These are phyloP conservation scores for Cyclotella cryptica DNA, from an alignment of 108 stramenopile genomes.

Conservation along the genomic window DNA sequence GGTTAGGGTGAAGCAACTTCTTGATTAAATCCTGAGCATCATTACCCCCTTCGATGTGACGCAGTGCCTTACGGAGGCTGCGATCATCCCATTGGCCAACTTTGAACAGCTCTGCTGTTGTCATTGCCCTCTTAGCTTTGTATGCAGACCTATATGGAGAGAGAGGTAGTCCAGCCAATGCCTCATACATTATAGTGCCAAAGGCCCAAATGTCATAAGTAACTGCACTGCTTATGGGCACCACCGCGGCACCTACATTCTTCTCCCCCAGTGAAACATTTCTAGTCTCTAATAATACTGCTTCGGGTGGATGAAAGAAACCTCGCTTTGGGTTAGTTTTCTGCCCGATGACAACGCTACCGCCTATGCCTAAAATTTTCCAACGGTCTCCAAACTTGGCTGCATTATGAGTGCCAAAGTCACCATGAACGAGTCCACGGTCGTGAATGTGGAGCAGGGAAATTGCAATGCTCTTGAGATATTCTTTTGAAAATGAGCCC, in stretches of 20 bases:
- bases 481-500: constrained; percentile 71
- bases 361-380: constrained; percentile 87
- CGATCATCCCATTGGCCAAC: constrained; percentile 88
- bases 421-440: constrained; percentile 84
- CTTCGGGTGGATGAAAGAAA: constrained; percentile 89
- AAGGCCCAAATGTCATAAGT: constrained; percentile 91
- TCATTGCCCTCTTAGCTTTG: constrained; percentile 84
- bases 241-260: constrained; percentile 65
- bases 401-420: constrained; percentile 90
- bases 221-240: constrained; percentile 69
- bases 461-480: constrained; percentile 87
- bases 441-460: constrained; percentile 87
- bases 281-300: constrained; percentile 80
- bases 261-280: constrained; percentile 69
- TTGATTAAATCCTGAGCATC: constrained; percentile 71
- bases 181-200: constrained; percentile 85
- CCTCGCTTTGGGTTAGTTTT: constrained; percentile 80
- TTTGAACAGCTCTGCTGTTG: constrained; percentile 74
- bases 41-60: constrained; percentile 58
- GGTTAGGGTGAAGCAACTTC: constrained; percentile 75
- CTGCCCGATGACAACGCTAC: constrained; percentile 68
- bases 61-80: constrained; percentile 74
- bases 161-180: constrained; percentile 79
- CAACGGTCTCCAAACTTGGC: constrained; percentile 87
- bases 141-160: constrained; percentile 79